Evolutionary conservation across 495 filamentous ascomycete genomes (phyloP).

Genomic region (Trichoderma reesei): DNA sequence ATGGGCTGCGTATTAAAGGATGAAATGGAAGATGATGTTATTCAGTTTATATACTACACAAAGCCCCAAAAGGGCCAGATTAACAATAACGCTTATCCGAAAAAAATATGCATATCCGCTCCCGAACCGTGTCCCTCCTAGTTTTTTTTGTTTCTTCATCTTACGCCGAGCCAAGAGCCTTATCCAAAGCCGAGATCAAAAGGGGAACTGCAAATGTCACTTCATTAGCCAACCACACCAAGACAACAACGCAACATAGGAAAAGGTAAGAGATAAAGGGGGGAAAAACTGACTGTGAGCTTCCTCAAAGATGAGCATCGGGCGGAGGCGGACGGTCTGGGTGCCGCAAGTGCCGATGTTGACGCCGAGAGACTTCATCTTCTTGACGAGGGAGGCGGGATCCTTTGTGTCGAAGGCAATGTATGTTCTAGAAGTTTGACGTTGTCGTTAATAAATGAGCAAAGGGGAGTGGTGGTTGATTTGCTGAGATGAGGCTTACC

Average conservation of each 20-base stretch:
- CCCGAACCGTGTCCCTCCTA: neutral
- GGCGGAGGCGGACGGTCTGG: constrained; percentile 71
- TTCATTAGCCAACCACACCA: too few species aligned
- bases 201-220: neutral
- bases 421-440: constrained; percentile 48
- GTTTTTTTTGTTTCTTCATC: neutral
- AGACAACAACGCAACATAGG: too few species aligned
- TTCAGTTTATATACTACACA: too few species aligned
- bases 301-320: constrained; percentile 95
- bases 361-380: constrained; percentile 72
- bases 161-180: constrained; percentile 1
- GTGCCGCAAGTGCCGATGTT: constrained; percentile 89
- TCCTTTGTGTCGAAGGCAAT: constrained; percentile 88
- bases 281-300: constrained; percentile 62
- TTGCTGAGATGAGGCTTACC: constrained; percentile 20
- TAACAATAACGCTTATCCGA: neutral
- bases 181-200: neutral
- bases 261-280: constrained; percentile 21
- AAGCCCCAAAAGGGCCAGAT: neutral
- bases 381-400: constrained; percentile 72
- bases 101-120: too few species aligned
- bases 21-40: too few species aligned
- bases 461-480: neutral
- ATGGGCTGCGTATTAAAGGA: too few species aligned
- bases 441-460: neutral